A percentile compares a stretch with the other conserved stretches of the same genome.
Conservation (phyloP, 2,329 filamentous ascomycete species). For the Tolypocladium endophyticum region DNA sequence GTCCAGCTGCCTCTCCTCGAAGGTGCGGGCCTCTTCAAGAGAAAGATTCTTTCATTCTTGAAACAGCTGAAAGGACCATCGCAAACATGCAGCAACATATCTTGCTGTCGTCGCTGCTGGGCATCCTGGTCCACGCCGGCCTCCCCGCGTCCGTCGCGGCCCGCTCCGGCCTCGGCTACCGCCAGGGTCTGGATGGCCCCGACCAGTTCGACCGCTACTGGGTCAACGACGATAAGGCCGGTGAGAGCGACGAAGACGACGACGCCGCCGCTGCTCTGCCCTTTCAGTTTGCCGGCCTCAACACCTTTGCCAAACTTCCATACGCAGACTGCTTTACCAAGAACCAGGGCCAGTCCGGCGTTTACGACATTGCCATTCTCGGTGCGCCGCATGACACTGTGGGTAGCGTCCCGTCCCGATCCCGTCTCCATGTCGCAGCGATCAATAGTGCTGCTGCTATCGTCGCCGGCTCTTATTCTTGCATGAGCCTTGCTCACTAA, state of each 20-base stretch:
- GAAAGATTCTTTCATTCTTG: not conserved
- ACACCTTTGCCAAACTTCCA: slow-evolving; percentile 14
- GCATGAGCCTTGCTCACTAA: not conserved
- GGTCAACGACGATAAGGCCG: not conserved
- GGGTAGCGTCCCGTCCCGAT: not conserved
- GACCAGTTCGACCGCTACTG: not conserved
- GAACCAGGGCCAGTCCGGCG: not conserved
- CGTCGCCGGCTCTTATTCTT: not conserved
- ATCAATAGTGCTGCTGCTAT: not conserved
- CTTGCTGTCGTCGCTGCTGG: not conserved
- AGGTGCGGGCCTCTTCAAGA: not conserved
- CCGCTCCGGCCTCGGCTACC: not conserved
- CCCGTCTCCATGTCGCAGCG: not conserved
- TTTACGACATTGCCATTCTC: slow-evolving; percentile 18
- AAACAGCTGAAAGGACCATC: not conserved
- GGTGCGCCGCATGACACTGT: slow-evolving; percentile 19
- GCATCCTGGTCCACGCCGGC: not conserved
- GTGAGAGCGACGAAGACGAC: not conserved
- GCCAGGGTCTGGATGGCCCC: not conserved
- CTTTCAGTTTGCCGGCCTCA: not conserved
- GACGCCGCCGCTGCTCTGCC: not conserved
- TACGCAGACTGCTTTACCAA: slow-evolving; percentile 14
- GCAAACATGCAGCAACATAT: not conserved
- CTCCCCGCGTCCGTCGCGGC: not conserved
- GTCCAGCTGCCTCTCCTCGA: not conserved